Evolutionary conservation across 768 basidiomycete species (phyloP).

Genomic region (Leccinum disarticulatum): DNA sequence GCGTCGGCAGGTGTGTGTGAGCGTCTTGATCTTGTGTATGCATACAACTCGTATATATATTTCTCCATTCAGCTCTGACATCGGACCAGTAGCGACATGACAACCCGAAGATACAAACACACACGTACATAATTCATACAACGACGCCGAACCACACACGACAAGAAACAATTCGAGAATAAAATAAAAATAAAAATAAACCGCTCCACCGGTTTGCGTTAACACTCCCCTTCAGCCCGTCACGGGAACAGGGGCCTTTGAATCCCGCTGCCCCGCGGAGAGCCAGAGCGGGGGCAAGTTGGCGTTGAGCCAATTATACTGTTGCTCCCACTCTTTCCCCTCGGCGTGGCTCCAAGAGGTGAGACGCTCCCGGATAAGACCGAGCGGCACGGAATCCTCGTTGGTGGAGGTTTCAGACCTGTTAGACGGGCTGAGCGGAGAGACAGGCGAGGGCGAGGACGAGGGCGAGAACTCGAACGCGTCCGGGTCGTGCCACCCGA

Average conservation of each 20-base stretch:
- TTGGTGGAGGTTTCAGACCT: slow-evolving; percentile 1
- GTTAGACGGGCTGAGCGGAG: slow-evolving; percentile 22
- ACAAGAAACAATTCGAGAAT: background rate
- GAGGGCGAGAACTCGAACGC: slow-evolving; percentile 13
- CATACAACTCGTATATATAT: too few species aligned
- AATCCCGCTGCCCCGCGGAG: background rate
- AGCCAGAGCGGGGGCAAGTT: background rate
- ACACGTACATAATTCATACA: background rate
- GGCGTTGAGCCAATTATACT: background rate
- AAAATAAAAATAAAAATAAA: background rate
- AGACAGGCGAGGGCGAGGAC: slow-evolving; percentile 15
- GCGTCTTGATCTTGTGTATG: background rate
- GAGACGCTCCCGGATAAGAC: slow-evolving; percentile 9
- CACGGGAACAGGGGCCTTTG: background rate
- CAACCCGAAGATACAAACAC: background rate
- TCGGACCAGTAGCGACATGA: background rate
- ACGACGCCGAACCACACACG: background rate
- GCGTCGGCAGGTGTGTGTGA: background rate
- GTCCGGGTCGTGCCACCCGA: slow-evolving; percentile 16
- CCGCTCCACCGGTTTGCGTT: background rate
- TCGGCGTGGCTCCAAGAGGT: background rate
- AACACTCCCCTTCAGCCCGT: background rate
- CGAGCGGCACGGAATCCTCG: slow-evolving; percentile 21
- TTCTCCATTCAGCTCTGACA: too few species aligned
- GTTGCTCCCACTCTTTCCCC: background rate